phyloP scores from a whole-genome alignment of 1,284 basidiomycete species.

The Coniferiporia weirii region DNA sequence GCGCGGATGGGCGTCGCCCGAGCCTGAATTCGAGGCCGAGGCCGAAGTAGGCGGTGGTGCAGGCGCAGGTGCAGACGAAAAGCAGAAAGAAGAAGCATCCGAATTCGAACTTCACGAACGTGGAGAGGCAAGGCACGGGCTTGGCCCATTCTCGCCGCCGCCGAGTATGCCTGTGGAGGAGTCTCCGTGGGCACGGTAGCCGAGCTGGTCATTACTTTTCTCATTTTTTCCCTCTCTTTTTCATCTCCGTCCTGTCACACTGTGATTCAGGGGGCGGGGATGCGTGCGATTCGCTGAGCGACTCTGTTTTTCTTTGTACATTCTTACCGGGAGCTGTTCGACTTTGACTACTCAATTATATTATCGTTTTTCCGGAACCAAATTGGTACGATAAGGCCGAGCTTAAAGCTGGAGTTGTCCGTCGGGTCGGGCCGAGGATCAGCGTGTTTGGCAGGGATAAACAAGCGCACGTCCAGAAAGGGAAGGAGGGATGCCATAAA shows the following conservation, averaged over 20 bases:
- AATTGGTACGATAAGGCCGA: too few relatives aligned
- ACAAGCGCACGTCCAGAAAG: too few relatives aligned
- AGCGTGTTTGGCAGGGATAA: too few relatives aligned
- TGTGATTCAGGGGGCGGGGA: background rate
- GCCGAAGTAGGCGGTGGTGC: background rate
- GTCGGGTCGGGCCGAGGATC: too few relatives aligned
- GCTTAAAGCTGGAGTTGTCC: too few relatives aligned
- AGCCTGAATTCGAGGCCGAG: background rate
- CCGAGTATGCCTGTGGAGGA: conserved; percentile 5
- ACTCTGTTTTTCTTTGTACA: too few relatives aligned
- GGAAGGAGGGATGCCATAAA: too few relatives aligned
- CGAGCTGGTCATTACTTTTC: background rate
- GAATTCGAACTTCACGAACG: background rate
- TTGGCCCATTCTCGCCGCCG: background rate
- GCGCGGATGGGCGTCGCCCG: background rate
- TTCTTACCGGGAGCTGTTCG: too few relatives aligned
- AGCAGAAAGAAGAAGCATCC: background rate
- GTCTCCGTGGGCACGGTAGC: conserved; percentile 3
- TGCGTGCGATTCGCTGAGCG: too few relatives aligned
- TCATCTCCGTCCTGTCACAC: too few relatives aligned
- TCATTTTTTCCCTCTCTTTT: background rate
- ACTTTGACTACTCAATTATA: too few relatives aligned
- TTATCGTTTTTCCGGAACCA: too few relatives aligned
- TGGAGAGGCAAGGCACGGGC: background rate
- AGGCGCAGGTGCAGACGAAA: background rate